Percentiles rank a stretch among this genome's conserved stretches.
phyloP scores from a whole-genome alignment of 2,329 filamentous ascomycete species.

The Fusarium sp. region DNA sequence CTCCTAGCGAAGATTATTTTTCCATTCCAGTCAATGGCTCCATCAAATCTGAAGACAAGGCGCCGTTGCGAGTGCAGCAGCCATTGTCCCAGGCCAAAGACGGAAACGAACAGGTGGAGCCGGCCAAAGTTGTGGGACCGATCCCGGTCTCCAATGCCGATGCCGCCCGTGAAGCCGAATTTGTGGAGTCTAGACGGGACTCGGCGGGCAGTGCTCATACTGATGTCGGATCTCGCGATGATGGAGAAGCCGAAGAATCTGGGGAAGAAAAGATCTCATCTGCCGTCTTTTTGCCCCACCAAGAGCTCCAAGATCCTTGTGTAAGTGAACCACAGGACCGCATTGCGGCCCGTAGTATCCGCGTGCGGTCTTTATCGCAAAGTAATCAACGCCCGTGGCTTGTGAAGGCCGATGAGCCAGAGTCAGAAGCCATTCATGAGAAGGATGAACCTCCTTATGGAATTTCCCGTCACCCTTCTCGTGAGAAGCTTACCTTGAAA shows the following conservation, averaged over 20 bases:
- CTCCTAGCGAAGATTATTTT: constrained; percentile 41
- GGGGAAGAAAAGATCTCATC: constrained; percentile 89
- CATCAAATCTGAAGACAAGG: constrained; percentile 6
- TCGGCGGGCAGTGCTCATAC: constrained; percentile 51
- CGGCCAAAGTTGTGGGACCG: constrained; percentile 39
- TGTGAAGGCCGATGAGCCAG: constrained; percentile 65
- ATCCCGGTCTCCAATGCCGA: constrained; percentile 33
- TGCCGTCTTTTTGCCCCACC: constrained; percentile 83
- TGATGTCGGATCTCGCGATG: constrained; percentile 50
- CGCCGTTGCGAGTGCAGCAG: constrained; percentile 28
- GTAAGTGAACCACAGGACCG: constrained; percentile 44
- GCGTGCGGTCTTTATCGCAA: constrained; percentile 54
- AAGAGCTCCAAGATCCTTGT: constrained; percentile 58
- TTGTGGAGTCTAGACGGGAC: constrained; percentile 46
- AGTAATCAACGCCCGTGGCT: constrained; percentile 62
- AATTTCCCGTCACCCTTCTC: constrained; percentile 42
- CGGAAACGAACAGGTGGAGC: constrained; percentile 37
- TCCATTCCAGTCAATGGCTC: constrained; percentile 24
- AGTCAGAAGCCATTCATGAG: constrained; percentile 46
- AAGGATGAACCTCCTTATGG: constrained; percentile 35
- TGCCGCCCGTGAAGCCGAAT: constrained; percentile 41
- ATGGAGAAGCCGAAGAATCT: constrained; percentile 63
- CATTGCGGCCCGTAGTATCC: constrained; percentile 58
- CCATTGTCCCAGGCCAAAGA: constrained; percentile 24
- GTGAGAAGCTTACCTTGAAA: constrained; percentile 43